These are phyloP conservation scores for Beauveria pseudobassiana DNA, from an alignment of 2,329 filamentous ascomycete species.

Conservation along the genomic window DNA sequence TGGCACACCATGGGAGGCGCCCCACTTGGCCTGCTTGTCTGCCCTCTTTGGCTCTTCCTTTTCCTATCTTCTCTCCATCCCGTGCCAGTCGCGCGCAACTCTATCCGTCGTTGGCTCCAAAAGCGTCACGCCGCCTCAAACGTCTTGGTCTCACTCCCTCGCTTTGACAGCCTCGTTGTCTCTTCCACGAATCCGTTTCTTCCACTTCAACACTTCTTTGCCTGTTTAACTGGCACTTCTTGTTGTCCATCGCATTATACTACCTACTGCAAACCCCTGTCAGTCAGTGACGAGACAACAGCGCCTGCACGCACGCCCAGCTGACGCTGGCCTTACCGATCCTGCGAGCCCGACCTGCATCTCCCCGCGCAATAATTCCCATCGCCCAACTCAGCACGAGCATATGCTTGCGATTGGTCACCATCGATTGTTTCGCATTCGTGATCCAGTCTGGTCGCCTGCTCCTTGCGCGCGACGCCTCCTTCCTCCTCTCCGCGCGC, in stretches of 20 bases:
- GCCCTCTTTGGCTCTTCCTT: background rate
- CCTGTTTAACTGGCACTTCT: background rate
- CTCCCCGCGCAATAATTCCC: background rate
- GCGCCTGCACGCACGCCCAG: background rate
- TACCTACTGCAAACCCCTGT: background rate
- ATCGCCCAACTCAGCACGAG: background rate
- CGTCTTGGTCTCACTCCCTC: background rate
- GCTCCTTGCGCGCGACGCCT: background rate
- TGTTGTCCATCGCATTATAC: background rate
- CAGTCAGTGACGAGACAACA: constrained; percentile 4
- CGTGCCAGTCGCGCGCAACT: background rate
- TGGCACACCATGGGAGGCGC: background rate
- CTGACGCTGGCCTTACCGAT: background rate
- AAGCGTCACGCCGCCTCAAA: background rate
- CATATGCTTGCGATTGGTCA: background rate
- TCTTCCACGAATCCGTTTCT: background rate
- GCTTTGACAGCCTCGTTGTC: background rate
- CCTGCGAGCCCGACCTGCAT: constrained; percentile 1
- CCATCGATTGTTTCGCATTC: background rate
- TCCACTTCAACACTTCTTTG: background rate
- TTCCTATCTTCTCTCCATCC: background rate
- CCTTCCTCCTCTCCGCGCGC: background rate
- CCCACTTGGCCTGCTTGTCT: constrained; percentile 3
- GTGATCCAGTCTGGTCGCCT: background rate
- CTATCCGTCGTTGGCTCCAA: background rate